Evolutionary conservation across 805 yeast genomes (phyloP).

Genomic region (Wickerhamiella lipophila): DNA sequence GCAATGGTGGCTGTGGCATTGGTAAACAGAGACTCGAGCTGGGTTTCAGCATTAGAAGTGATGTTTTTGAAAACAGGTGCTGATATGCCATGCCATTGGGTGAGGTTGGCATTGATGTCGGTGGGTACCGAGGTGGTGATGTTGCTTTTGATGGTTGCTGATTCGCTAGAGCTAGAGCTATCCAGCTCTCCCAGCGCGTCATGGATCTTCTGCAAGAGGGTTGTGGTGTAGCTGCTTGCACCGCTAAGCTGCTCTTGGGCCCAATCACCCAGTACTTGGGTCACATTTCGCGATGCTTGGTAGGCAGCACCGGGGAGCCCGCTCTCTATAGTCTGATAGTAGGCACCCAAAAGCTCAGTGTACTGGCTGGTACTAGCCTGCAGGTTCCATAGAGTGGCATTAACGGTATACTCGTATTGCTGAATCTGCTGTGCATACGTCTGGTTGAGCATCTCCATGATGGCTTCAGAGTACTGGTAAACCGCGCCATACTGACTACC

Average conservation of each 20-base stretch:
- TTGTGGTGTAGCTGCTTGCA: conserved; percentile 9
- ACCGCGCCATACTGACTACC: conserved; percentile 5
- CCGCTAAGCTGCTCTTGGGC: conserved; percentile 5
- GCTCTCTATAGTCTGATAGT: conserved; percentile 10
- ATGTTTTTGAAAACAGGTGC: conserved; percentile 11
- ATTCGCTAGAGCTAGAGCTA: not conserved
- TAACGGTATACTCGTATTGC: conserved; percentile 15
- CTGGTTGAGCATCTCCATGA: conserved; percentile 7
- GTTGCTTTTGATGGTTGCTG: not conserved
- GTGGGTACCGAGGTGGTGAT: conserved; percentile 2
- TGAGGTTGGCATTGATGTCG: not conserved
- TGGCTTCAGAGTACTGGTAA: conserved; percentile 10
- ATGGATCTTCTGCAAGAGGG: conserved; percentile 7
- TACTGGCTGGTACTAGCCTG: conserved; percentile 4
- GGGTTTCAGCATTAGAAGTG: conserved; percentile 9
- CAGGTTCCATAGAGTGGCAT: conserved; percentile 13
- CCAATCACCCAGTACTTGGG: conserved; percentile 11
- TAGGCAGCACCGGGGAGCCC: conserved; percentile 7
- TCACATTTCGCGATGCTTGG: conserved; percentile 12
- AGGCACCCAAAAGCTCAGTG: conserved; percentile 6
- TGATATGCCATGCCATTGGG: too few species aligned
- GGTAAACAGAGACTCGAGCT: conserved; percentile 5
- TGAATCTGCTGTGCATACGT: conserved; percentile 9
- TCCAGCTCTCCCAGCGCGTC: conserved; percentile 6
- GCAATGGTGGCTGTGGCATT: not conserved